These are phyloP conservation scores for Tetraselmis chui DNA, from an alignment of 139 green algal species.

Conservation along the genomic window DNA sequence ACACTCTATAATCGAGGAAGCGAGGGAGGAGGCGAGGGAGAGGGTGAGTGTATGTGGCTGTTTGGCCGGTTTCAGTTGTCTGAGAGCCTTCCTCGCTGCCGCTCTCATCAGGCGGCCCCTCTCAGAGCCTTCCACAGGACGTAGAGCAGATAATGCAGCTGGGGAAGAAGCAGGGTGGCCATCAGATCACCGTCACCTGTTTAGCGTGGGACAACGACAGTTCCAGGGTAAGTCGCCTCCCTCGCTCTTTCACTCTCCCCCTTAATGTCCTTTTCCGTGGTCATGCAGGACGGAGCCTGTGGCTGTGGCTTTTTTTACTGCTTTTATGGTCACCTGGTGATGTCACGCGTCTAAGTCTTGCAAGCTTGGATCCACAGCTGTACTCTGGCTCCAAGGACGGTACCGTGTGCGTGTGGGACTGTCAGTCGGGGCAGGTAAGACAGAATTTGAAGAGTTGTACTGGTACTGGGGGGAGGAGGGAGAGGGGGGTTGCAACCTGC, in stretches of 20 bases:
- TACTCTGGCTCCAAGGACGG: background rate
- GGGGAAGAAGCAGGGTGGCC: background rate
- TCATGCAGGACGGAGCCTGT: background rate
- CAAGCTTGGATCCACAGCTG: background rate
- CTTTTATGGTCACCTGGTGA: no score
- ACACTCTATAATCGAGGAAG: no score
- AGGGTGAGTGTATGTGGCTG: no score
- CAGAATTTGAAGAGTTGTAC: background rate
- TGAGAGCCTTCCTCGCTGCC: background rate
- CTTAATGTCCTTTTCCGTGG: background rate
- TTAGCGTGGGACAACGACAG: background rate
- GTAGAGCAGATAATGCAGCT: background rate
- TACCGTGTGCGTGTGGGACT: background rate
- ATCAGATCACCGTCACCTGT: background rate
- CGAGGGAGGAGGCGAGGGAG: no score
- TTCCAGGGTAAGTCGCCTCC: background rate
- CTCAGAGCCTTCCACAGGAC: background rate
- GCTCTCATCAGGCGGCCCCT: background rate
- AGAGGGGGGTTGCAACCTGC: background rate
- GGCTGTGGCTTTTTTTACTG: background rate
- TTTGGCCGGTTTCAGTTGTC: background rate
- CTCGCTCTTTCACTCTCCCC: background rate
- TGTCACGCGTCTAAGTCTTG: no score
- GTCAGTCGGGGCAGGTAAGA: background rate
- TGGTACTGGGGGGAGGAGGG: background rate